Conservation (phyloP, 305 asterid species). For the Fraxinus sp. region DNA sequence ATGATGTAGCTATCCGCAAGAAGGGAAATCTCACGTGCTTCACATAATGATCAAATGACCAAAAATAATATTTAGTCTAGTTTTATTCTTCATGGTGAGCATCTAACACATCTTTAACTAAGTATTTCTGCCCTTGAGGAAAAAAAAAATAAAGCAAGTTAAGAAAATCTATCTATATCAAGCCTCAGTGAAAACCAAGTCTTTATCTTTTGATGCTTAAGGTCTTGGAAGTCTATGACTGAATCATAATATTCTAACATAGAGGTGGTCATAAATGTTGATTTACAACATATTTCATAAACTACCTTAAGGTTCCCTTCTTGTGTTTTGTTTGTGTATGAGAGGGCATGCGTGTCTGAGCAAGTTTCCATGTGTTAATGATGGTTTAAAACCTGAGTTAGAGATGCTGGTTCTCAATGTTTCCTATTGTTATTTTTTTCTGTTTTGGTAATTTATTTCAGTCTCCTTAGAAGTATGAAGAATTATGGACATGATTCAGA, state of each 20-base stretch:
- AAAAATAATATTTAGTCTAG: neutral
- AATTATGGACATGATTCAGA: neutral
- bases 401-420: neutral
- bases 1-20: neutral
- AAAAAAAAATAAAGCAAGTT: neutral
- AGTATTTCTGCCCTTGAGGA: neutral
- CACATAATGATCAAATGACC: slow-evolving; percentile 1
- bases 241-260: neutral
- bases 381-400: neutral
- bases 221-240: neutral
- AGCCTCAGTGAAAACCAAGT: slow-evolving; percentile 8
- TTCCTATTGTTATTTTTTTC: neutral
- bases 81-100: neutral
- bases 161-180: neutral
- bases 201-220: neutral
- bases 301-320: neutral
- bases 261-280: neutral
- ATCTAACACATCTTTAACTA: neutral
- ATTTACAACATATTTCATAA: neutral
- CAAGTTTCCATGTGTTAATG: slow-evolving; percentile 5
- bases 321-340: neutral
- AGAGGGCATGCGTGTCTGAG: neutral
- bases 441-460: neutral
- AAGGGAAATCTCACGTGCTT: neutral
- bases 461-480: neutral